Evolutionary conservation across 1,284 basidiomycete genomes (phyloP).

Genomic region (Phenoliferia sp.): DNA sequence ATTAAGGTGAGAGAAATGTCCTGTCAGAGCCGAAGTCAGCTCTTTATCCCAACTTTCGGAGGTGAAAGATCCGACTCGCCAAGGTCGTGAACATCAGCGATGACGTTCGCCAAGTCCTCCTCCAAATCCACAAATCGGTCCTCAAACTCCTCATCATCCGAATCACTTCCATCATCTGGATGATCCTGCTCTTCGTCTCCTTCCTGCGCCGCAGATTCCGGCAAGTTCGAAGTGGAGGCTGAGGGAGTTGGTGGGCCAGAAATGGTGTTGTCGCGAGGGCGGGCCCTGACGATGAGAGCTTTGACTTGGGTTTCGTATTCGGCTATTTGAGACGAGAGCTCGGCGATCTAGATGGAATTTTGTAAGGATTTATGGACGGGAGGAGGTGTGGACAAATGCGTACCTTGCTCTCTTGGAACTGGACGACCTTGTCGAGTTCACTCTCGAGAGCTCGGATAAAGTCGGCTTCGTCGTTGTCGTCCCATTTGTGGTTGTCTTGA

Average conservation of each 20-base stretch:
- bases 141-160: slow-evolving; percentile 57
- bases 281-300: slow-evolving; percentile 54
- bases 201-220: slow-evolving; percentile 24
- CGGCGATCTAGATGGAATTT: not conserved
- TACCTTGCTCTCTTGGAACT: slow-evolving; percentile 89
- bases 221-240: slow-evolving; percentile 38
- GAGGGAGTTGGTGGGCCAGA: slow-evolving; percentile 35
- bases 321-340: slow-evolving; percentile 55
- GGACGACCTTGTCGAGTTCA: slow-evolving; percentile 92
- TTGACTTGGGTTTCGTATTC: slow-evolving; percentile 75
- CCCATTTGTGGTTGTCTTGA: slow-evolving; percentile 63
- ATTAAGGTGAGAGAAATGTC: slow-evolving; percentile 44
- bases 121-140: slow-evolving; percentile 85
- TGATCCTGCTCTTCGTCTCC: slow-evolving; percentile 53
- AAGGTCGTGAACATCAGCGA: slow-evolving; percentile 97
- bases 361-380: not conserved
- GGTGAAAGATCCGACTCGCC: slow-evolving; percentile 67
- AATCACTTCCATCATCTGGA: slow-evolving; percentile 51
- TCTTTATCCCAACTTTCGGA: not conserved
- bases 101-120: slow-evolving; percentile 90
- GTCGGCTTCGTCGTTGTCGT: slow-evolving; percentile 67
- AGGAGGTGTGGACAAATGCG: slow-evolving; percentile 24
- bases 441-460: slow-evolving; percentile 68
- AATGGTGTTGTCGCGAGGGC: slow-evolving; percentile 1
- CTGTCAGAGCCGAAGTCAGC: slow-evolving; percentile 5